These are phyloP conservation scores for Hypoxylon rubiginosum DNA, from an alignment of 2,329 filamentous ascomycete genomes.

Conservation along the genomic window DNA sequence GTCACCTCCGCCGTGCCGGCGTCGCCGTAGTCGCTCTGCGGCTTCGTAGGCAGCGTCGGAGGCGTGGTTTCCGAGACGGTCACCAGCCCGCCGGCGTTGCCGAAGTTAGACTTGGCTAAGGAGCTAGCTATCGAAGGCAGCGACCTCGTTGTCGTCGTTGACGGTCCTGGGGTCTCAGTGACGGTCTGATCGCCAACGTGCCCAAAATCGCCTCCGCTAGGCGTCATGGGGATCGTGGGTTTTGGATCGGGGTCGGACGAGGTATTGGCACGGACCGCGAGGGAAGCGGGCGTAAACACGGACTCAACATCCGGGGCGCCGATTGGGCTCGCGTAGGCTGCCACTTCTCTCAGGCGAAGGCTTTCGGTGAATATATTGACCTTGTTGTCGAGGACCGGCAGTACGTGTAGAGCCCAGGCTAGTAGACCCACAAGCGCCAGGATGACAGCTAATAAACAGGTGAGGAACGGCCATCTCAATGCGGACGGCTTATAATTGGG, in stretches of 20 bases:
- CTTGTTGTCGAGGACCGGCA: conserved; percentile 33
- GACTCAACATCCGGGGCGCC: background rate
- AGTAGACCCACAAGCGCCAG: conserved; percentile 34
- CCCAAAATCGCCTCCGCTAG: conserved; percentile 20
- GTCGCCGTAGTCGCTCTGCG: conserved; percentile 19
- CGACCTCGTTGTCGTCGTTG: background rate
- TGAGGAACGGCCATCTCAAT: conserved; percentile 42
- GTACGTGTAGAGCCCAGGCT: conserved; percentile 34
- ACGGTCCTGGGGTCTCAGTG: background rate
- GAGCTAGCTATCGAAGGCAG: background rate
- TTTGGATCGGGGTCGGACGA: background rate
- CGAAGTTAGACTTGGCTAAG: conserved; percentile 20
- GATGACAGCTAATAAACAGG: conserved; percentile 28
- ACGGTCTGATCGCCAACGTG: conserved; percentile 27
- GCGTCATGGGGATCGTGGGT: background rate
- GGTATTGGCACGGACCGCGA: conserved; percentile 18
- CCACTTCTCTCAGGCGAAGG: conserved; percentile 17
- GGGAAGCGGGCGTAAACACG: background rate
- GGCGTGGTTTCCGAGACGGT: conserved; percentile 23
- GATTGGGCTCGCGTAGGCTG: background rate
- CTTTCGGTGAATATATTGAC: conserved; percentile 10
- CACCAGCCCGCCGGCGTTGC: conserved; percentile 14
- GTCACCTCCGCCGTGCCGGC: background rate
- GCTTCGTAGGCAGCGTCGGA: background rate
- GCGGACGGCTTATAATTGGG: conserved; percentile 44